These are phyloP conservation scores for Cercospora beticola DNA, from an alignment of 2,329 filamentous ascomycete species.

Conservation along the genomic window DNA sequence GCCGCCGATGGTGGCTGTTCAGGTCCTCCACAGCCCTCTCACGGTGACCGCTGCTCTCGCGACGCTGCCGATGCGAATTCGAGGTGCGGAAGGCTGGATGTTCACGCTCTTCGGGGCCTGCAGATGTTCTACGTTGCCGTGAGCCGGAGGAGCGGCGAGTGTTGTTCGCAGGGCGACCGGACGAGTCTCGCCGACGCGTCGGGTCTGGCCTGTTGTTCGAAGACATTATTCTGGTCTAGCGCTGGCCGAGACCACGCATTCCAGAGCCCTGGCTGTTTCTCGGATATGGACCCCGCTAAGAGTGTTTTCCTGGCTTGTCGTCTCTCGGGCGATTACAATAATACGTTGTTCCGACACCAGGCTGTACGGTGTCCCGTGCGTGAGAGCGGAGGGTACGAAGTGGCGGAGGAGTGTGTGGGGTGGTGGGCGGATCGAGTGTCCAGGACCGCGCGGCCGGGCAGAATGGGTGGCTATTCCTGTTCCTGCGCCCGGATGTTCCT, in stretches of 20 bases:
- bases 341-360: neutral
- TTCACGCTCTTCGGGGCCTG: conserved; percentile 47
- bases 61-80: conserved; percentile 26
- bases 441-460: neutral
- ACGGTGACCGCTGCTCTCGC: conserved; percentile 24
- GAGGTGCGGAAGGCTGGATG: conserved; percentile 53
- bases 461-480: neutral
- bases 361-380: neutral
- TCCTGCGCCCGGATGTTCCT: neutral
- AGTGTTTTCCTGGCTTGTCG: neutral
- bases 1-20: conserved; percentile 22
- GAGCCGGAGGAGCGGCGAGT: conserved; percentile 53
- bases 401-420: neutral
- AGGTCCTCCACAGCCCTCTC: conserved; percentile 22
- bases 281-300: neutral
- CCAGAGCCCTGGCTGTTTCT: conserved; percentile 13
- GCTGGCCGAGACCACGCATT: conserved; percentile 12
- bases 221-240: conserved; percentile 21
- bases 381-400: neutral
- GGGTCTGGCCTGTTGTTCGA: conserved; percentile 23
- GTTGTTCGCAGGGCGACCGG: conserved; percentile 12
- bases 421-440: neutral
- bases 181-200: conserved; percentile 16
- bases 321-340: neutral
- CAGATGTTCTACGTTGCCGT: conserved; percentile 63